These are phyloP conservation scores for Saccharomyces uvarum DNA, from an alignment of 1,139 yeast genomes.

Conservation along the genomic window DNA sequence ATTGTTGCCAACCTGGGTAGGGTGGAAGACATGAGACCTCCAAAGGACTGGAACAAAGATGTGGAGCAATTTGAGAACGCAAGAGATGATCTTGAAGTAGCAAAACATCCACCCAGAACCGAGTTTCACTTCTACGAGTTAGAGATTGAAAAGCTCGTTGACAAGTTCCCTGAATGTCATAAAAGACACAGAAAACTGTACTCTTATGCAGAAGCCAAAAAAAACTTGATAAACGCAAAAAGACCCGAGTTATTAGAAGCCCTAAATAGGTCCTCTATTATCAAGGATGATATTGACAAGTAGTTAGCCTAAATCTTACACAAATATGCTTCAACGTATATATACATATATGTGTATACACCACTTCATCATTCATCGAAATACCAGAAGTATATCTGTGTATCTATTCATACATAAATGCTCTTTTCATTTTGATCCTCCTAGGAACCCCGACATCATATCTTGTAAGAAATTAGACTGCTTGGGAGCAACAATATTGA, in stretches of 20 bases:
- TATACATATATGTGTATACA: slow-evolving; percentile 1
- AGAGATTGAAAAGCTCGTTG: slow-evolving; percentile 47
- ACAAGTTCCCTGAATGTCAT: slow-evolving; percentile 66
- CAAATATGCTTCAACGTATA: not conserved
- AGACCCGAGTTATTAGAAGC: slow-evolving; percentile 68
- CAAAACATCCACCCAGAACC: slow-evolving; percentile 47
- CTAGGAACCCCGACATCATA: slow-evolving; percentile 75
- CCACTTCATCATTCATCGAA: not conserved
- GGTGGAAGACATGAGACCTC: slow-evolving; percentile 62
- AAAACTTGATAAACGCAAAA: slow-evolving; percentile 50
- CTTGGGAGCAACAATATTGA: slow-evolving; percentile 51
- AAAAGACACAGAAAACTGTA: slow-evolving; percentile 69
- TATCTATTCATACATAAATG: not conserved
- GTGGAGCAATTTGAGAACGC: slow-evolving; percentile 22
- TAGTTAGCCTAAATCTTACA: not conserved
- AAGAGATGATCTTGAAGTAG: slow-evolving; percentile 17
- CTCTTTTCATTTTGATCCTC: slow-evolving; percentile 23
- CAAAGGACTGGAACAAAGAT: slow-evolving; percentile 44
- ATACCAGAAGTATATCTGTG: not conserved
- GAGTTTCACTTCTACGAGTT: slow-evolving; percentile 84
- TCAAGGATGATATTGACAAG: slow-evolving; percentile 8
- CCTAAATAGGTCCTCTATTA: slow-evolving; percentile 38
- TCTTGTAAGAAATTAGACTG: slow-evolving; percentile 69
- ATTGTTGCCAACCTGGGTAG: slow-evolving; percentile 51
- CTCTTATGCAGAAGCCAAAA: slow-evolving; percentile 61